A percentile compares a stretch with the other conserved stretches of the same genome.
Evolutionary conservation across 441 rosid species (phyloP).

Genomic region (Aquilaria agallochum): DNA sequence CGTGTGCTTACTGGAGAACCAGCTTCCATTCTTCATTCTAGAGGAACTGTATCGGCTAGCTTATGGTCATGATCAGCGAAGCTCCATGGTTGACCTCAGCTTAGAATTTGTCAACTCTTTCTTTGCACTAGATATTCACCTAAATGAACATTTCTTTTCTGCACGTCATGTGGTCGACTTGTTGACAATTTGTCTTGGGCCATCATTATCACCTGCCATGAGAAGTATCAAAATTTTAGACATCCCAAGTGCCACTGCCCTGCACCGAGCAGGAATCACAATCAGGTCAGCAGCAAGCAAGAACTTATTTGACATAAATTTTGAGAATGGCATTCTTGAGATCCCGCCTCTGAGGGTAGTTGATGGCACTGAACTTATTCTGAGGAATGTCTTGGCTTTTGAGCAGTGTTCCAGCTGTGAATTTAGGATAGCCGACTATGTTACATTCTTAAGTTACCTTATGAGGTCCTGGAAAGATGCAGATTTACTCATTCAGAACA

Average conservation of each 20-base stretch:
- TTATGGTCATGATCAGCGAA: neutral
- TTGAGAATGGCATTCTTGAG: neutral
- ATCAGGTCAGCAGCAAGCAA: neutral
- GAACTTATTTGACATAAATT: neutral
- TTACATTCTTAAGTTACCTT: conserved; percentile 6
- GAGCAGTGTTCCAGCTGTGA: no score
- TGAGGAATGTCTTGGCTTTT: neutral
- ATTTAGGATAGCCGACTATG: neutral
- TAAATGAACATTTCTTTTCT: neutral
- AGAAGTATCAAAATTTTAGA: neutral
- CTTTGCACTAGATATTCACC: neutral
- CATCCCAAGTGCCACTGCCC: neutral
- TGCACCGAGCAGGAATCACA: neutral
- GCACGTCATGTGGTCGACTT: neutral
- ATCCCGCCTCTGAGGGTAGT: neutral
- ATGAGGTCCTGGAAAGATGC: neutral
- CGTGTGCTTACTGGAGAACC: conserved; percentile 1
- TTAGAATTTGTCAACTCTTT: neutral
- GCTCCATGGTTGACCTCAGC: neutral
- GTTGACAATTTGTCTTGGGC: neutral
- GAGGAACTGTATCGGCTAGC: neutral
- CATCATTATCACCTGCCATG: neutral
- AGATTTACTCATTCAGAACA: neutral
- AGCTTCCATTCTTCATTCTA: conserved; percentile 5
- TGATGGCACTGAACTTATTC: neutral